Evolutionary conservation across 2,329 filamentous ascomycete species (phyloP).

Genomic region (Epicoccum sorghinum): DNA sequence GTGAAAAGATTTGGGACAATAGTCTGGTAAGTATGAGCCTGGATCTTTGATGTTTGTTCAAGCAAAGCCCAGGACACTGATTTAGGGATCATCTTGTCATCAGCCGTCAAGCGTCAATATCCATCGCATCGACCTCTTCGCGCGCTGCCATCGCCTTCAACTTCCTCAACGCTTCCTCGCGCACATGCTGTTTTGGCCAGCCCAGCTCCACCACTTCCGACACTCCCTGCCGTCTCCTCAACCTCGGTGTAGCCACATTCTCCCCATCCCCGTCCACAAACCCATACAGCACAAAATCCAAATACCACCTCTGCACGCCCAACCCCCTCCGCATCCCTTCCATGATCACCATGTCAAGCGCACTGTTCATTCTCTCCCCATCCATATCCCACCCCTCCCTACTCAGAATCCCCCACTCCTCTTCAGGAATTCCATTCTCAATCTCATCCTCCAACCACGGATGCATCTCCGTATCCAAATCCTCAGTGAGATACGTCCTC

Average conservation of each 20-base stretch:
- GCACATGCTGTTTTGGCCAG: slow-evolving; percentile 1
- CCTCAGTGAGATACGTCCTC: slow-evolving; percentile 25
- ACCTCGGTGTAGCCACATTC: slow-evolving; percentile 56
- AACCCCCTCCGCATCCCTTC: slow-evolving; percentile 63
- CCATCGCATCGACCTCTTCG: background rate
- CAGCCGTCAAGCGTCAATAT: slow-evolving; percentile 10
- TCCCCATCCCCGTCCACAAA: slow-evolving; percentile 58
- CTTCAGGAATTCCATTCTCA: slow-evolving; percentile 28
- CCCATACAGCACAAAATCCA: slow-evolving; percentile 68
- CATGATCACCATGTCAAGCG: slow-evolving; percentile 46
- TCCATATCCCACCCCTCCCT: slow-evolving; percentile 57
- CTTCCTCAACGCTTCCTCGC: background rate
- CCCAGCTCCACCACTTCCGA: background rate
- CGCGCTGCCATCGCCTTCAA: no score
- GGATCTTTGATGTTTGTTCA: no score
- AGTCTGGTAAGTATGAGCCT: no score
- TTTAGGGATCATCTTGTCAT: background rate
- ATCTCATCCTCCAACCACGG: slow-evolving; percentile 33
- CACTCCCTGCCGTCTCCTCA: slow-evolving; percentile 59
- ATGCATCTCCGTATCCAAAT: slow-evolving; percentile 26
- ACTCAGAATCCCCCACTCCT: slow-evolving; percentile 44
- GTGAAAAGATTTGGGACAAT: no score
- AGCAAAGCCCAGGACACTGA: no score
- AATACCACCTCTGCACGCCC: slow-evolving; percentile 59
- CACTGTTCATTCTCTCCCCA: slow-evolving; percentile 60